Conservation (phyloP, 1,284 basidiomycete genomes). For the Microbotryomycetes sp. region DNA sequence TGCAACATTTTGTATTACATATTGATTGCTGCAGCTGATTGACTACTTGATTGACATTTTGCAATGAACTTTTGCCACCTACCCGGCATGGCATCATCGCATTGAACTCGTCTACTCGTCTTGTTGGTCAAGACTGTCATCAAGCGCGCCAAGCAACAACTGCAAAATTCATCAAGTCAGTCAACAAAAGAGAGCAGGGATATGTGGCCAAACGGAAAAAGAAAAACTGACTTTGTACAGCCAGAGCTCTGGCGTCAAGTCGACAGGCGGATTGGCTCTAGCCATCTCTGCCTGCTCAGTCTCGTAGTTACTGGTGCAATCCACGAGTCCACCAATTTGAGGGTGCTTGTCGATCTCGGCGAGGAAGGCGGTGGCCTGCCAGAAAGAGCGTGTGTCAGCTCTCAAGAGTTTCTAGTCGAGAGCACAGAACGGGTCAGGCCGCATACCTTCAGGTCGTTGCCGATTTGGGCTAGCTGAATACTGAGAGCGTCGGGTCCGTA, state of each 20-base stretch:
- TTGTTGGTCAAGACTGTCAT: background rate
- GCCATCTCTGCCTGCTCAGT: slow-evolving; percentile 44
- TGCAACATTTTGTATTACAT: no score
- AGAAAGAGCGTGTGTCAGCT: slow-evolving; percentile 7
- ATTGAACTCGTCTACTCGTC: background rate
- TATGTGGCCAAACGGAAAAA: no score
- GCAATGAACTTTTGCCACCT: no score
- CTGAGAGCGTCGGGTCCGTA: slow-evolving; percentile 41
- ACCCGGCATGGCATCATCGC: no score
- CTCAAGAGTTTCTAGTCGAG: background rate
- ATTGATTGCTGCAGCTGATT: no score
- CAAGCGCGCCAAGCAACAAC: background rate
- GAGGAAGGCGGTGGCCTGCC: slow-evolving; percentile 38
- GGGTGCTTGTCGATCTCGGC: slow-evolving; percentile 35
- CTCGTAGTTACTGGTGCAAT: slow-evolving; percentile 44
- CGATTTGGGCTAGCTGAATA: slow-evolving; percentile 46
- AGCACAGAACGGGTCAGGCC: no score
- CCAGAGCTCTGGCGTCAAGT: slow-evolving; percentile 41
- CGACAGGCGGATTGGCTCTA: slow-evolving; percentile 35
- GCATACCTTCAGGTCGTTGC: slow-evolving; percentile 38
- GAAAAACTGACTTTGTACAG: slow-evolving; percentile 41
- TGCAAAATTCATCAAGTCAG: no score
- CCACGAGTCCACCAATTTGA: slow-evolving; percentile 42
- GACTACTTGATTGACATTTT: no score
- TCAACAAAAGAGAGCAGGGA: no score